Percentiles rank a stretch among this genome's conserved stretches.
Conservation (phyloP, 2,329 filamentous ascomycete genomes). For the Hypoxylon sp. region DNA sequence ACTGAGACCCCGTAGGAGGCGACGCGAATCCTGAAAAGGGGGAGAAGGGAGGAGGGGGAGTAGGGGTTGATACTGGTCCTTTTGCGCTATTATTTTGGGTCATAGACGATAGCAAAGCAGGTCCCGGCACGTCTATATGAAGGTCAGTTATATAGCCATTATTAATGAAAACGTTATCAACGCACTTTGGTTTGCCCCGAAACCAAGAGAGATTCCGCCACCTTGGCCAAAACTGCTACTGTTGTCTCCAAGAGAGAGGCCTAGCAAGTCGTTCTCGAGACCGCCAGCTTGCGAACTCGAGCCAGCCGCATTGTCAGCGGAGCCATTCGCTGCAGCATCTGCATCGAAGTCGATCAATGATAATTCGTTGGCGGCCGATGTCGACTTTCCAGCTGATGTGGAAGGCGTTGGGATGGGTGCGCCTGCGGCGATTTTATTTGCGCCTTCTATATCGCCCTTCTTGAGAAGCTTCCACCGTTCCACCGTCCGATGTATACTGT, state of each 20-base stretch:
- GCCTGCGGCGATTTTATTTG: constrained; percentile 86
- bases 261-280: constrained; percentile 91
- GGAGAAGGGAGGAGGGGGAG: constrained; percentile 66
- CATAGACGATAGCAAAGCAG: constrained; percentile 74
- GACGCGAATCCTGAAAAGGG: constrained; percentile 70
- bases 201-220: constrained; percentile 87
- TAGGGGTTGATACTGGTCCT: constrained; percentile 56
- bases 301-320: constrained; percentile 57
- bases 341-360: constrained; percentile 94
- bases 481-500: constrained; percentile 97
- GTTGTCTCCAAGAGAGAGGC: constrained; percentile 83
- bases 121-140: constrained; percentile 72
- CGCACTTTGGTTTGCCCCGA: constrained; percentile 78
- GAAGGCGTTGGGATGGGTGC: constrained; percentile 63
- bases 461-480: constrained; percentile 96
- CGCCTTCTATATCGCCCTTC: constrained; percentile 89
- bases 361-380: constrained; percentile 78
- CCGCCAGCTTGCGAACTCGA: constrained; percentile 70
- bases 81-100: constrained; percentile 73
- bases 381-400: constrained; percentile 70
- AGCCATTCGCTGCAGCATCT: constrained; percentile 64
- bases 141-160: constrained; percentile 49
- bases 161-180: constrained; percentile 33
- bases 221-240: constrained; percentile 75
- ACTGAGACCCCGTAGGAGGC: constrained; percentile 64